Conservation (phyloP, 495 filamentous ascomycete genomes). For the Aspergillus egyptiacus region DNA sequence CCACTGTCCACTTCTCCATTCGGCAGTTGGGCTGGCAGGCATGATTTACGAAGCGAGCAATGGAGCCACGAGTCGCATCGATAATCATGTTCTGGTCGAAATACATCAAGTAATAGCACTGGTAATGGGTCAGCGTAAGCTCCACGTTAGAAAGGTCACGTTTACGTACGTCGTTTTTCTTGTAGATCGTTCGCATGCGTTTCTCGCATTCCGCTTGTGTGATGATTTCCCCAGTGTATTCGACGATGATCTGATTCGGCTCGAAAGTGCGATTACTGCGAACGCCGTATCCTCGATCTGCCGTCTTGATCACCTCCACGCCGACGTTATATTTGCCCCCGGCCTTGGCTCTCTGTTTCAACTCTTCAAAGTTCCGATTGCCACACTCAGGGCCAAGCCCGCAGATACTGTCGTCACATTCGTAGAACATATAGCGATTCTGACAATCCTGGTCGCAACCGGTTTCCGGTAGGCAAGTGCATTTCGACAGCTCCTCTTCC, state of each 20-base stretch:
- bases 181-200: conserved; percentile 87
- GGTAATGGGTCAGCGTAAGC: conserved; percentile 12
- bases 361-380: conserved; percentile 80
- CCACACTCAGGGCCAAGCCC: conserved; percentile 65
- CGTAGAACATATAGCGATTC: conserved; percentile 94
- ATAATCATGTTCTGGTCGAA: conserved; percentile 99
- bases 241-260: conserved; percentile 91
- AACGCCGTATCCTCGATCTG: conserved; percentile 84
- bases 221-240: conserved; percentile 96
- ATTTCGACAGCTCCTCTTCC: conserved; percentile 66
- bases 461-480: conserved; percentile 68
- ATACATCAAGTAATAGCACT: conserved; percentile 98
- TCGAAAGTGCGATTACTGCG: conserved; percentile 83
- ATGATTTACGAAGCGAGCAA: conserved; percentile 97
- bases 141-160: not conserved
- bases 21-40: conserved; percentile 95
- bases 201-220: conserved; percentile 88
- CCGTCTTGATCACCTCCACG: conserved; percentile 89
- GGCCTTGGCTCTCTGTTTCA: conserved; percentile 67
- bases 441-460: conserved; percentile 87
- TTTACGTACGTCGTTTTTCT: conserved; percentile 80
- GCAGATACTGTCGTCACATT: conserved; percentile 90
- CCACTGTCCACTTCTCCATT: conserved; percentile 98
- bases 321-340: conserved; percentile 83
- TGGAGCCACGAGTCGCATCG: conserved; percentile 89